Conservation (phyloP, 1,284 basidiomycete genomes). For the Marasmius oreades region DNA sequence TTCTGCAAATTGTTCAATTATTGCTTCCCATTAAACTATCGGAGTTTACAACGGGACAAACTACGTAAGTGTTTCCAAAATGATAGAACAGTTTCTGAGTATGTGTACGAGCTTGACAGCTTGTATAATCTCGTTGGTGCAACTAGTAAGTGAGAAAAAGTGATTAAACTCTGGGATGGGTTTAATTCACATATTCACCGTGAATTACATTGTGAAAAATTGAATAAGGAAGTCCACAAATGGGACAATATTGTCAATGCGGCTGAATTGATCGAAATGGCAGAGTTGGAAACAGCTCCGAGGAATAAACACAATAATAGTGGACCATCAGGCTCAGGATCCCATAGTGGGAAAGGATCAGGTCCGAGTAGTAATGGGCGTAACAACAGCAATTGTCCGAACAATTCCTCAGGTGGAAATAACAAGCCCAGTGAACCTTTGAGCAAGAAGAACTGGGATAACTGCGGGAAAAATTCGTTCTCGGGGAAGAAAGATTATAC, state of each 20-base stretch:
- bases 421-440: no score
- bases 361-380: background rate
- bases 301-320: background rate
- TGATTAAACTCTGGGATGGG: slow-evolving; percentile 11
- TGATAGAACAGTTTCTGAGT: background rate
- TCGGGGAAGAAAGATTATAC: no score
- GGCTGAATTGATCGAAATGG: slow-evolving; percentile 6
- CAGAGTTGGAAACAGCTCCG: background rate
- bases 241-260: slow-evolving; percentile 1
- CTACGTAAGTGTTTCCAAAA: background rate
- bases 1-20: slow-evolving; percentile 4
- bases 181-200: background rate
- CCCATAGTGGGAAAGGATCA: background rate
- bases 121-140: slow-evolving; percentile 2
- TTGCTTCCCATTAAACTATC: slow-evolving; percentile 4
- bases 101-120: slow-evolving; percentile 2
- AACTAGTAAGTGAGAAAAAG: background rate
- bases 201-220: slow-evolving; percentile 5
- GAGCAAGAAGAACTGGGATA: no score
- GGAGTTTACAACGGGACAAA: slow-evolving; percentile 3
- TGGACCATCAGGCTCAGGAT: background rate
- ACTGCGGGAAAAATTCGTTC: no score
- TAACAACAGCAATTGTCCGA: no score
- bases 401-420: no score
- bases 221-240: slow-evolving; percentile 4